Base-by-base conservation (phyloP, 805 yeast genomes). In the Myxozyma udenii region DNA sequence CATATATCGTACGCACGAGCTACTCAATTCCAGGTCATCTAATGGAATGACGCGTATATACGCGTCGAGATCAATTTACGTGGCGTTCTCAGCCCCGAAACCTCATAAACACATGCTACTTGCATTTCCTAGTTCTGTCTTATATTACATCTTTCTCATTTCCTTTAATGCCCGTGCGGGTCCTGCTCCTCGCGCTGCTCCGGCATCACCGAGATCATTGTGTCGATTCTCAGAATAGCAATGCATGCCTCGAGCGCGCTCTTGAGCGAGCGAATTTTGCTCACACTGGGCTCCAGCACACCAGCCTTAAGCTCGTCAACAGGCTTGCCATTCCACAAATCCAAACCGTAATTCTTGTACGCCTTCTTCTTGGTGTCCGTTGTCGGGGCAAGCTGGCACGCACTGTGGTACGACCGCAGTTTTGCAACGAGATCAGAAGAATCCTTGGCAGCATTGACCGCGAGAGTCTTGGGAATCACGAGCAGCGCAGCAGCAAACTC, bases 191-290 rank as follows among this genome's bases (percentile, higher is more conserved):
- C 65, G 44, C 53, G 48, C 58, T 85, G 87, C 67, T 93, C 98
- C 11, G 98, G 98, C 64, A 91, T 95, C 57, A 93, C 96, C 44
- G 88, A 87, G 65, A 93, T 91, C 95, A 91, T 90, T 45, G 99
- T 93, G 70, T 93, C 99, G 65, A 93, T 93, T 77, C 99, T 84
- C 64, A 95, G 77, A 59, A 93, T 93, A 32, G 98, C 95, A 70
- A 95, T 83, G 73, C 98, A 93, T 2, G 99, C 99, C 75, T 93
- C 99, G 61, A 93, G 79, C 4, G 98, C 98, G 54, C 95, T 84
- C 71, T 95, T 90, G 68, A 95, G 79, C 9, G 96, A 84, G 71
- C 89, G 90, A 66, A 93, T 78, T 74, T 93, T 93, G 64, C 95
- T 84, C 66, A 93, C 77, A 16, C 97, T 86, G 48, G 99, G 99